A percentile compares a stretch with the other conserved stretches of the same genome.
Evolutionary conservation across 1,139 yeast species (phyloP).

Genomic region (Kodamaea alishanica): DNA sequence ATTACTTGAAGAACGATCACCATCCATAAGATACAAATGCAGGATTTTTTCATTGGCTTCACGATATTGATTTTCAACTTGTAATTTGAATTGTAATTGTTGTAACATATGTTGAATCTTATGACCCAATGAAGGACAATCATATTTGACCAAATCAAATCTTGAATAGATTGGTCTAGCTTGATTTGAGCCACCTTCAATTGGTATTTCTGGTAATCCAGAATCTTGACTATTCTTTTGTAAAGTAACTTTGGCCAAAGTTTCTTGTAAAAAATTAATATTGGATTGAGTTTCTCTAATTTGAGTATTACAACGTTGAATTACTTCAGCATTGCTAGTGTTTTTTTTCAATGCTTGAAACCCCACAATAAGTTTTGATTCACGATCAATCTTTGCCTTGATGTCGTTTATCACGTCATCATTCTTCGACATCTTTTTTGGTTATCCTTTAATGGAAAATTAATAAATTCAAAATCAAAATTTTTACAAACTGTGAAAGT

Average conservation of each 20-base stretch:
- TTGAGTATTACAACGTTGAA: constrained; percentile 85
- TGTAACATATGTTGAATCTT: constrained; percentile 93
- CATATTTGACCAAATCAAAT: constrained; percentile 82
- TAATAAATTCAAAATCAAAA: background rate
- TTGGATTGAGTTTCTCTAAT: constrained; percentile 90
- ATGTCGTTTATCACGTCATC: constrained; percentile 56
- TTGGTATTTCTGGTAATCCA: constrained; percentile 3
- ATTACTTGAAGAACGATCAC: constrained; percentile 78
- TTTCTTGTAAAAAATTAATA: constrained; percentile 80
- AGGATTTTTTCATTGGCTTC: constrained; percentile 90
- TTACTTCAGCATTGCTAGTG: constrained; percentile 75
- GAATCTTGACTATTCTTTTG: constrained; percentile 8
- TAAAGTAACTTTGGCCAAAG: constrained; percentile 60
- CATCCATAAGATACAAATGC: constrained; percentile 82
- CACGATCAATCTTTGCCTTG: constrained; percentile 79
- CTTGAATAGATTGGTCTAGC: constrained; percentile 52
- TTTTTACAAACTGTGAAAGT: no score
- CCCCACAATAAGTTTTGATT: constrained; percentile 81
- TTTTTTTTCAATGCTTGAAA: constrained; percentile 75
- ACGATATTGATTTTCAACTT: constrained; percentile 88
- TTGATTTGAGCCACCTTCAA: constrained; percentile 1
- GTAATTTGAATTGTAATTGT: constrained; percentile 86
- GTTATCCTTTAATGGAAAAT: background rate
- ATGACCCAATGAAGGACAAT: constrained; percentile 94
- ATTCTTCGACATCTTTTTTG: constrained; percentile 6